These are phyloP conservation scores for Ceriops decandra DNA, from an alignment of 345 rosid species.

Conservation along the genomic window DNA sequence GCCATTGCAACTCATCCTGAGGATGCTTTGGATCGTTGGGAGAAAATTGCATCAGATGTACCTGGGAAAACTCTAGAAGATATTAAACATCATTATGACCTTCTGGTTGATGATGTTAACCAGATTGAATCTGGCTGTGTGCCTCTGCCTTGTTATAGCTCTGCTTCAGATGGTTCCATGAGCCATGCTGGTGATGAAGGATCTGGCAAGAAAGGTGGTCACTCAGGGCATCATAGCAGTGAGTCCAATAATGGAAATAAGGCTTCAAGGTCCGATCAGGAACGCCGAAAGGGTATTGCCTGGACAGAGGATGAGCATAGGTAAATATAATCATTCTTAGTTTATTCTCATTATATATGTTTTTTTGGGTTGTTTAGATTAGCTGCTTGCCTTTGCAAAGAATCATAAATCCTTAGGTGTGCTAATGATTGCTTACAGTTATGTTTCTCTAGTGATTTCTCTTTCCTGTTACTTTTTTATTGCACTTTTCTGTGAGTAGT, in stretches of 20 bases:
- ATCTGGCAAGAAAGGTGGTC: constrained; percentile 61
- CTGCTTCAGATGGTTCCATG: constrained; percentile 52
- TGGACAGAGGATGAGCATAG: constrained; percentile 95
- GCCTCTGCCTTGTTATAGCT: constrained; percentile 68
- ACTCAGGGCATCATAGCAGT: constrained; percentile 42
- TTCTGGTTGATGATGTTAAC: constrained; percentile 73
- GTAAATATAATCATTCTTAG: constrained; percentile 10
- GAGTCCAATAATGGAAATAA: constrained; percentile 75
- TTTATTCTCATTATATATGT: background rate
- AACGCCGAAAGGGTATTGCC: constrained; percentile 92
- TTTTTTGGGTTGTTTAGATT: background rate
- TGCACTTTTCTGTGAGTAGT: background rate
- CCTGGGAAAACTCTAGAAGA: constrained; percentile 79
- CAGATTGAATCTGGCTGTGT: constrained; percentile 87
- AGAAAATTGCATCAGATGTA: constrained; percentile 75
- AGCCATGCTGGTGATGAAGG: constrained; percentile 70
- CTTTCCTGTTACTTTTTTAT: background rate
- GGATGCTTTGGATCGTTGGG: constrained; percentile 60
- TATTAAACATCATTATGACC: constrained; percentile 69
- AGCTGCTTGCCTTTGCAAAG: background rate
- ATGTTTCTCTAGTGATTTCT: background rate
- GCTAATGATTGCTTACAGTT: background rate
- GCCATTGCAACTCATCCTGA: constrained; percentile 66
- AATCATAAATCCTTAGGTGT: background rate
- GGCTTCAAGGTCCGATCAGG: constrained; percentile 85